These are phyloP conservation scores for Solanum hybrid DNA, from an alignment of 305 asterid genomes.

Conservation along the genomic window DNA sequence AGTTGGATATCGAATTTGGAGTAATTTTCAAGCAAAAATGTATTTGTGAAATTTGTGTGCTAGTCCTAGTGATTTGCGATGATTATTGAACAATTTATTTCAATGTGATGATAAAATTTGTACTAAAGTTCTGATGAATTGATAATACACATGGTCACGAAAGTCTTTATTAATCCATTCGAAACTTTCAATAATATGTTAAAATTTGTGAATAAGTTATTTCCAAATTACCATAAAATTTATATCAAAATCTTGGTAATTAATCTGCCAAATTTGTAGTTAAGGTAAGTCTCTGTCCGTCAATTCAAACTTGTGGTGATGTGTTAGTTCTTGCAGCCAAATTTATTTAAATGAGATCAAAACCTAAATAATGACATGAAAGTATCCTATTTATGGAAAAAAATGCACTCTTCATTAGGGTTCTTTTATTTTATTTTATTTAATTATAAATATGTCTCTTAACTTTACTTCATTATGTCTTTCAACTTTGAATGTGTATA, in stretches of 20 bases:
- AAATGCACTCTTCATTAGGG: background rate
- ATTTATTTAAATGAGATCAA: background rate
- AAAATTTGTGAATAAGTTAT: background rate
- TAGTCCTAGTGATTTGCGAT: background rate
- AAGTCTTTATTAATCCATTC: background rate
- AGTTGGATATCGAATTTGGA: background rate
- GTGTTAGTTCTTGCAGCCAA: background rate
- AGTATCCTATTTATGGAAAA: background rate
- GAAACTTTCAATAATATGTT: background rate
- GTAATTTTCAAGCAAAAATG: background rate
- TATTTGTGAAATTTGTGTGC: background rate
- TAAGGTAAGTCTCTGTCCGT: background rate
- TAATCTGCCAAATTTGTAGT: background rate
- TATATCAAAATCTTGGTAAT: background rate
- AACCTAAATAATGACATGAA: background rate
- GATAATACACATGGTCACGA: background rate
- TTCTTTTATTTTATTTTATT: background rate
- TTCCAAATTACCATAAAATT: background rate
- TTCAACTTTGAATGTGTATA: too few relatives aligned
- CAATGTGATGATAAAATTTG: background rate
- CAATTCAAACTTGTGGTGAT: background rate
- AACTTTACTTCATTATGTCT: background rate
- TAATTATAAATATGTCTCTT: background rate
- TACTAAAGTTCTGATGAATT: background rate
- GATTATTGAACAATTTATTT: background rate